These are phyloP conservation scores for Pistacia vera DNA, from an alignment of 345 rosid genomes.

Conservation along the genomic window DNA sequence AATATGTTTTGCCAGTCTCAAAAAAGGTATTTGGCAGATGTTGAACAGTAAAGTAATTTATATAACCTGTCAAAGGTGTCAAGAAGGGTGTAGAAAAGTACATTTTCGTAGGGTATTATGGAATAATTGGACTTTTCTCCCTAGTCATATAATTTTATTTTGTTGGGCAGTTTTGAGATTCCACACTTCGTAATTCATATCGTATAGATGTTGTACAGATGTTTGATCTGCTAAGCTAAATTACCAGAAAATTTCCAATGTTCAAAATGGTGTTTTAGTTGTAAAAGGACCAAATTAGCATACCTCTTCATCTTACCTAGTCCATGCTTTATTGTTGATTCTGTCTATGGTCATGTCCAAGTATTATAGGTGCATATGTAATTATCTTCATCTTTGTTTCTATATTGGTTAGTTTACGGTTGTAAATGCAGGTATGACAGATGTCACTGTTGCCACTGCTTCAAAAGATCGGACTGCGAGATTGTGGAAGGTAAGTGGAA, in stretches of 20 bases:
- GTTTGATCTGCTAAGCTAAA: not conserved
- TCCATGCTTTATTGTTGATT: not conserved
- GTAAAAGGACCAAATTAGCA: no score
- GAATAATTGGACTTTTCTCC: not conserved
- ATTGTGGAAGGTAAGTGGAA: conserved; percentile 81
- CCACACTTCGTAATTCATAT: not conserved
- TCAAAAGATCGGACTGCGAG: conserved; percentile 91
- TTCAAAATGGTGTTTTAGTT: not conserved
- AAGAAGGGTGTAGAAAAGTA: not conserved
- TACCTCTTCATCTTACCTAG: not conserved
- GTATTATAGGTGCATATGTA: not conserved
- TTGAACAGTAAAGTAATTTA: not conserved
- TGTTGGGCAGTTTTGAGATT: not conserved
- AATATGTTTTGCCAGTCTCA: not conserved
- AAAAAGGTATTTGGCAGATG: not conserved
- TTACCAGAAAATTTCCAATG: not conserved
- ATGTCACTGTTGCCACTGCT: conserved; percentile 71
- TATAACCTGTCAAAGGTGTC: not conserved
- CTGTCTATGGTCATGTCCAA: not conserved
- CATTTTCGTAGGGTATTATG: not conserved
- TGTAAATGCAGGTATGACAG: conserved; percentile 44
- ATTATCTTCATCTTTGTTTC: conserved; percentile 1
- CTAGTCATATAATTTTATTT: not conserved
- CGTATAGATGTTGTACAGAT: not conserved
- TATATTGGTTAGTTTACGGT: not conserved